Percentiles rank a stretch among this genome's conserved stretches.
phyloP scores from a whole-genome alignment of 169 alveolate species.

The Plasmodium knowlesi region DNA sequence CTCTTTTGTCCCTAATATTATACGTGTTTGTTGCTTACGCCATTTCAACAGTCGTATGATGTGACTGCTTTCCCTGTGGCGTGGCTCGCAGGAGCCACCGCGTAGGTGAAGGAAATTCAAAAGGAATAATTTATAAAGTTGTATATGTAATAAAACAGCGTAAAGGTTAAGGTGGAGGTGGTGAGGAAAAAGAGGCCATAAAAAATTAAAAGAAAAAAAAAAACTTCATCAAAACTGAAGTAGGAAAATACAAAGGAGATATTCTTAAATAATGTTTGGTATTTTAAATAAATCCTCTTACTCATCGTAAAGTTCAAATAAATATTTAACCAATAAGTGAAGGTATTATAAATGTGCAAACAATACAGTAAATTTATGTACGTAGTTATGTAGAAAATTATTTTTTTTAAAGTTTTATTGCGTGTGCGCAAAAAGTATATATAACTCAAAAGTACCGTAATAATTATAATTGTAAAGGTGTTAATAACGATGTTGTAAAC shows the following conservation, averaged over 20 bases:
- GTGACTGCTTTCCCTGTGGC: not conserved
- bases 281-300: conserved; percentile 67
- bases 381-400: conserved; percentile 44
- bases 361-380: conserved; percentile 52
- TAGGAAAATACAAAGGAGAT: conserved; percentile 61
- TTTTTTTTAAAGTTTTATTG: conserved; percentile 67
- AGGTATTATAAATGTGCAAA: conserved; percentile 54
- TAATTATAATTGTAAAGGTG: conserved; percentile 44
- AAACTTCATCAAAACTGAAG: conserved; percentile 71
- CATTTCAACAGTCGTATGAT: not conserved
- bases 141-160: conserved; percentile 56
- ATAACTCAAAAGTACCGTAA: conserved; percentile 44
- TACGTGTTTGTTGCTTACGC: not conserved
- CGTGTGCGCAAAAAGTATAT: conserved; percentile 48
- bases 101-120: not conserved
- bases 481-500: conserved; percentile 40
- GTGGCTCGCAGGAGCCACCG: not conserved
- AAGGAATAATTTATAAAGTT: conserved; percentile 59
- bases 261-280: conserved; percentile 55
- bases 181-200: conserved; percentile 43
- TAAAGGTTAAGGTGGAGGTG: conserved; percentile 22
- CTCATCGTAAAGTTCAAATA: conserved; percentile 60
- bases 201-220: conserved; percentile 59
- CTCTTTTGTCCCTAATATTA: not conserved
- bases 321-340: conserved; percentile 51